phyloP scores from a whole-genome alignment of 306 rosid genomes.

The Fragaria vesca region DNA sequence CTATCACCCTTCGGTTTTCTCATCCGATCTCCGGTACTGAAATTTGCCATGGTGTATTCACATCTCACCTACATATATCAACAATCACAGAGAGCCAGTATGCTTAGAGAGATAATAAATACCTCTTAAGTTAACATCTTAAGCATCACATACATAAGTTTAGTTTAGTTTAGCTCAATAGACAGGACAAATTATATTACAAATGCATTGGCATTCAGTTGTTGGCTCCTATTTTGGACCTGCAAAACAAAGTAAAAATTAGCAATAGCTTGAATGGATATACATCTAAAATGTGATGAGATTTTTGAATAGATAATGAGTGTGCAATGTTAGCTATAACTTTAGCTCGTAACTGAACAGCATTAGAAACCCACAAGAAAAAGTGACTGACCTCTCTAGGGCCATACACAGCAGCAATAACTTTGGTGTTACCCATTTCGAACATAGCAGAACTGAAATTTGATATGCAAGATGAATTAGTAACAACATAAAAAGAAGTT shows the following conservation, averaged over 20 bases:
- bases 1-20: constrained; percentile 93
- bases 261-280: background rate
- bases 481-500: background rate
- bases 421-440: constrained; percentile 97
- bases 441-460: constrained; percentile 71
- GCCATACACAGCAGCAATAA: constrained; percentile 90
- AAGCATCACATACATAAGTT: constrained; percentile 2
- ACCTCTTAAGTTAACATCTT: background rate
- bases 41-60: constrained; percentile 93
- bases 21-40: constrained; percentile 90
- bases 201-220: constrained; percentile 63
- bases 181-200: constrained; percentile 30
- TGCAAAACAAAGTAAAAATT: constrained; percentile 27
- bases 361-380: background rate
- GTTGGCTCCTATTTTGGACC: constrained; percentile 85
- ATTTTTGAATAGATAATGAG: background rate
- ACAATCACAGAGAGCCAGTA: background rate
- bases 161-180: constrained; percentile 2
- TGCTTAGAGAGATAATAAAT: background rate
- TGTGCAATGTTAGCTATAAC: background rate
- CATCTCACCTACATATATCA: constrained; percentile 59
- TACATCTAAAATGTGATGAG: background rate
- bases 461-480: constrained; percentile 4
- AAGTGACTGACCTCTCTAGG: constrained; percentile 67
- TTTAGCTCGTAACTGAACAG: background rate